A percentile compares a stretch with the other conserved stretches of the same genome.
Evolutionary conservation across 2,329 filamentous ascomycete genomes (phyloP).

Genomic region (Polychaeton citri): DNA sequence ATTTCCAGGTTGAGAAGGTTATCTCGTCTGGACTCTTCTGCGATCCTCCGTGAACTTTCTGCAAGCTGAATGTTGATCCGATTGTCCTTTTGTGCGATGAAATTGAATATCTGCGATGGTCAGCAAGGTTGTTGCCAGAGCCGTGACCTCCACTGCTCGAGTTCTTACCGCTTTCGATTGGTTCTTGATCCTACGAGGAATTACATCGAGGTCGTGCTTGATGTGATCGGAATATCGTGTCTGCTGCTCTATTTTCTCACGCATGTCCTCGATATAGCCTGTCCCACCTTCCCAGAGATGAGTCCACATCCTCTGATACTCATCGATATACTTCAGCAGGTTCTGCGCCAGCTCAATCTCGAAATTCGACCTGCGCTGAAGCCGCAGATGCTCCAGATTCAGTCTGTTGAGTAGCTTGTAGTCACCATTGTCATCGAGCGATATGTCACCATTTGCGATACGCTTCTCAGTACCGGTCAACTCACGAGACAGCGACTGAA

Average conservation of each 20-base stretch:
- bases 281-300: constrained; percentile 20
- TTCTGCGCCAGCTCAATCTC: constrained; percentile 20
- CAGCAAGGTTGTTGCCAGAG: not conserved
- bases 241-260: constrained; percentile 22
- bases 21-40: constrained; percentile 19
- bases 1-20: constrained; percentile 22
- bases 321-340: constrained; percentile 19
- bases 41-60: constrained; percentile 20
- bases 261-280: constrained; percentile 21
- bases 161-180: constrained; percentile 19
- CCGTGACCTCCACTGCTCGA: not conserved
- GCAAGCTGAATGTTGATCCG: constrained; percentile 21
- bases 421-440: constrained; percentile 20
- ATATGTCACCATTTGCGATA: constrained; percentile 19
- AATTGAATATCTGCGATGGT: constrained; percentile 17
- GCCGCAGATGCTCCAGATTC: constrained; percentile 19
- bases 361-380: constrained; percentile 19
- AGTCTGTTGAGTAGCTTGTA: constrained; percentile 22
- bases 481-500: constrained; percentile 16
- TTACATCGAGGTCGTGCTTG: constrained; percentile 17
- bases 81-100: constrained; percentile 20
- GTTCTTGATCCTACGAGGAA: constrained; percentile 22
- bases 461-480: constrained; percentile 19
- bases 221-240: constrained; percentile 19
- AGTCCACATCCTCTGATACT: constrained; percentile 18